A percentile compares a stretch with the other conserved stretches of the same genome.
Conservation (phyloP, 164 flowering plant genomes). For the Amborella trichopoda region DNA sequence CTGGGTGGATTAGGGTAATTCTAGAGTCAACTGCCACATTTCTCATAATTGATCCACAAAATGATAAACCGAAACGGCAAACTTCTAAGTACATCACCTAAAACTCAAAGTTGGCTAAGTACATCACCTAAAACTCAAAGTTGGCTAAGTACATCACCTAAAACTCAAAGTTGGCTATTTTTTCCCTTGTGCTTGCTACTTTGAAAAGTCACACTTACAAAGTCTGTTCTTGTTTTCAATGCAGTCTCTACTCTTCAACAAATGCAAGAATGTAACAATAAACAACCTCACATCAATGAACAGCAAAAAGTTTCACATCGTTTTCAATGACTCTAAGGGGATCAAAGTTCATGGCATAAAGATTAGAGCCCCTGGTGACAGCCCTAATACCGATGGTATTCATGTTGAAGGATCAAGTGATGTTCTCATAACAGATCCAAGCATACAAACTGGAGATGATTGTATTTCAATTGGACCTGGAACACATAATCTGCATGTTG, state of each 20-base stretch:
- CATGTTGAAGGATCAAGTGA: conserved; percentile 18
- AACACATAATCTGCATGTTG: conserved; percentile 12
- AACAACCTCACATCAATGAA: conserved; percentile 17
- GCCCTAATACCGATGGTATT: conserved; percentile 35
- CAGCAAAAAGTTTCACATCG: conserved; percentile 19
- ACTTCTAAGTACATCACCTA: no score
- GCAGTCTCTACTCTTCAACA: conserved; percentile 16
- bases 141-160: no score
- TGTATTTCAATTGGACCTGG: conserved; percentile 26
- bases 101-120: no score
- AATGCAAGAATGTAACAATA: conserved; percentile 5
- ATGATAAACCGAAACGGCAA: no score
- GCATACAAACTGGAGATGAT: conserved; percentile 10
- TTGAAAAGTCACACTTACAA: no score
- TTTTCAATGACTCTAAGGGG: conserved; percentile 15
- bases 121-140: no score
- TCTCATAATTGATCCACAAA: no score
- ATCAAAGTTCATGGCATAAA: conserved; percentile 11
- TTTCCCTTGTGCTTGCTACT: no score
- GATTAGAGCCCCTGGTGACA: conserved; percentile 16
- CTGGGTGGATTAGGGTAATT: no score
- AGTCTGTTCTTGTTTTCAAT: no score
- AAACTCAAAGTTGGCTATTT: no score
- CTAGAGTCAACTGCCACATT: no score
- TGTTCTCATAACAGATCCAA: conserved; percentile 10